Evolutionary conservation across 164 flowering plant genomes (phyloP).

Genomic region (Vitis cinerea): DNA sequence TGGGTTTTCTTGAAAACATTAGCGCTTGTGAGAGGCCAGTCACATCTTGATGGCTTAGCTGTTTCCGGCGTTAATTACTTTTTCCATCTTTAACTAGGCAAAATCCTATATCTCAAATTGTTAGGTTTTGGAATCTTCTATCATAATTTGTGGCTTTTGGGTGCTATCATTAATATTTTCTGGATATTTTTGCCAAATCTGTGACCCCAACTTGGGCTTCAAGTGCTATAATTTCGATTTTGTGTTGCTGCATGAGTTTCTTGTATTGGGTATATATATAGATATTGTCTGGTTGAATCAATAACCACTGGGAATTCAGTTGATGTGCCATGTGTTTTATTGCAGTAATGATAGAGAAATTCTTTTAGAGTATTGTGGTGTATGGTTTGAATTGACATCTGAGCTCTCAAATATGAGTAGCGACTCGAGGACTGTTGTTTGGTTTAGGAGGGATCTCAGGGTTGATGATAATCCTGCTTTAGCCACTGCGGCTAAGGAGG

Average conservation of each 20-base stretch:
- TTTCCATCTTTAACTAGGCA: not conserved
- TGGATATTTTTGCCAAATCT: not conserved
- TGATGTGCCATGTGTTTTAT: not conserved
- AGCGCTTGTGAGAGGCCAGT: not conserved
- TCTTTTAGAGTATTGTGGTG: not conserved
- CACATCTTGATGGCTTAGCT: not conserved
- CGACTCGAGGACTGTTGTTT: conserved; percentile 62
- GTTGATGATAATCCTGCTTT: conserved; percentile 94
- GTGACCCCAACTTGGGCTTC: not conserved
- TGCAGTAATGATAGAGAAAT: not conserved
- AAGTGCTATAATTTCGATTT: not conserved
- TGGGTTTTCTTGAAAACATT: not conserved
- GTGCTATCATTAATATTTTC: not conserved
- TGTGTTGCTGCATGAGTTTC: not conserved
- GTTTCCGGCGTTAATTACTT: not conserved
- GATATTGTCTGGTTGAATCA: not conserved
- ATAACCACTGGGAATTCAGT: not conserved
- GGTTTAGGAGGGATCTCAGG: conserved; percentile 97
- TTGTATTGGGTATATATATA: not conserved
- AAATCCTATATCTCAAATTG: not conserved
- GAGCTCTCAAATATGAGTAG: conserved; percentile 32
- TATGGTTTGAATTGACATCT: not conserved
- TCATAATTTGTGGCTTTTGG: not conserved
- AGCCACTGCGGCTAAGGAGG: conserved; percentile 79
- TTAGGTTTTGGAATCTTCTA: not conserved